Percentiles rank a stretch among this genome's conserved stretches.
These are phyloP conservation scores for Chlorella sp. DNA, from an alignment of 139 green algal species.

Conservation along the genomic window DNA sequence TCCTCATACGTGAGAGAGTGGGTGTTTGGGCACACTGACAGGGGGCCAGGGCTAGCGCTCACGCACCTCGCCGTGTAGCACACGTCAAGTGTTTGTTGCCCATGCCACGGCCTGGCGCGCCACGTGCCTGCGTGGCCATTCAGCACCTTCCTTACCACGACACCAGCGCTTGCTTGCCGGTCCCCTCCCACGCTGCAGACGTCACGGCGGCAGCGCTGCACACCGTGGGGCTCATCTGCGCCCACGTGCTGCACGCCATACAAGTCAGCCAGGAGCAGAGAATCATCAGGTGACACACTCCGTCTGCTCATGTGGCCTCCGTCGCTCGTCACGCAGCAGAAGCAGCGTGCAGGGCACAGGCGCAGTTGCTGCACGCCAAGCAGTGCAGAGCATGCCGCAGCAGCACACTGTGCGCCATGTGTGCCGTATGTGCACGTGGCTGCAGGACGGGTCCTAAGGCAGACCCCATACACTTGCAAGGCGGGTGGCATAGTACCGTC, in stretches of 20 bases:
- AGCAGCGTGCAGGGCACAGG: no score
- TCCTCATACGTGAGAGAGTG: conserved; percentile 57
- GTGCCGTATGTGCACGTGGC: not conserved
- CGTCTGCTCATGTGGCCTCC: no score
- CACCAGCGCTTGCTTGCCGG: no score
- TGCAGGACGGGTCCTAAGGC: not conserved
- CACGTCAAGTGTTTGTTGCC: no score
- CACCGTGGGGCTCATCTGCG: conserved; percentile 36
- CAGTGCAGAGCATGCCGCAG: not conserved
- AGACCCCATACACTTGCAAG: not conserved
- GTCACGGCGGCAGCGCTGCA: conserved; percentile 44
- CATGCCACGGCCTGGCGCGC: no score
- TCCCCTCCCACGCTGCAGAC: conserved; percentile 31
- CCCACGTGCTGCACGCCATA: conserved; percentile 44
- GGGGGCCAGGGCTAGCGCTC: not conserved
- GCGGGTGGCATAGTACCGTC: not conserved
- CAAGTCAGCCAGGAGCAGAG: conserved; percentile 20
- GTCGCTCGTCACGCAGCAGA: no score
- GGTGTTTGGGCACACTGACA: not conserved
- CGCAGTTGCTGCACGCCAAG: not conserved
- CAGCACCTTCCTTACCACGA: no score
- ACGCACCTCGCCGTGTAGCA: no score
- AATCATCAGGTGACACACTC: conserved; percentile 25
- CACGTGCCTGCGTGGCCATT: no score
- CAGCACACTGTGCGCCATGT: not conserved